Percentiles rank a stretch among this genome's conserved stretches.
These are phyloP conservation scores for Biscogniauxia mediterranea DNA, from an alignment of 2,329 filamentous ascomycete genomes.

Conservation along the genomic window DNA sequence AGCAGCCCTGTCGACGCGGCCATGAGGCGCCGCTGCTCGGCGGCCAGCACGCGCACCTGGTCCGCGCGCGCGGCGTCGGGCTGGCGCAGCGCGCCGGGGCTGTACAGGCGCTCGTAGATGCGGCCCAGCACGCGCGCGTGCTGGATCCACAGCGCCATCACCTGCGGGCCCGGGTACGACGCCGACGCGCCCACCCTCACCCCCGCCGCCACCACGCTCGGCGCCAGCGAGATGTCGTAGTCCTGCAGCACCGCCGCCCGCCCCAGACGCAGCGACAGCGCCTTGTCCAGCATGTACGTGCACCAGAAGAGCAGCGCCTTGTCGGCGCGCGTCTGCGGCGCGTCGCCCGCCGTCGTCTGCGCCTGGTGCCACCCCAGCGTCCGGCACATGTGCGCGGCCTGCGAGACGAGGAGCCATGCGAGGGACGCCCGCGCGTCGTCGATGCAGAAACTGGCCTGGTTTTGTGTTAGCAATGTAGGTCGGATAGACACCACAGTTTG, in stretches of 20 bases:
- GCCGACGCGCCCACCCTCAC: slow-evolving; percentile 36
- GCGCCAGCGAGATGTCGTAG: slow-evolving; percentile 51
- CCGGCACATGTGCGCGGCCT: slow-evolving; percentile 35
- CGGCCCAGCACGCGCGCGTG: slow-evolving; percentile 54
- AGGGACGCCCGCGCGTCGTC: slow-evolving; percentile 32
- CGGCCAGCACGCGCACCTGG: slow-evolving; percentile 33
- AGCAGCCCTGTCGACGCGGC: slow-evolving; percentile 26
- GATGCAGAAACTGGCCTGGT: slow-evolving; percentile 26
- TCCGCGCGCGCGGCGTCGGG: slow-evolving; percentile 32
- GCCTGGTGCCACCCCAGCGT: slow-evolving; percentile 33
- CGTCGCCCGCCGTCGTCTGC: slow-evolving; percentile 27
- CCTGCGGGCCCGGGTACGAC: slow-evolving; percentile 33
- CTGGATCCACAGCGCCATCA: slow-evolving; percentile 48
- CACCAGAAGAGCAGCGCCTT: slow-evolving; percentile 54
- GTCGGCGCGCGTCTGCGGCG: slow-evolving; percentile 27
- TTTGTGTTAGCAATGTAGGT: no score
- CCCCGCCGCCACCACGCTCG: slow-evolving; percentile 21
- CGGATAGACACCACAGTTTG: no score
- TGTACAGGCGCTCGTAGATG: slow-evolving; percentile 56
- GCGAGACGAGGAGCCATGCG: slow-evolving; percentile 31
- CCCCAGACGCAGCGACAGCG: slow-evolving; percentile 54
- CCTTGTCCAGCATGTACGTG: slow-evolving; percentile 55
- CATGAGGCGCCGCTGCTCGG: slow-evolving; percentile 34
- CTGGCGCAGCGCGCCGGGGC: slow-evolving; percentile 39
- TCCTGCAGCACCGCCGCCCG: slow-evolving; percentile 53